These are phyloP conservation scores for Cucurbita moschata DNA, from an alignment of 306 rosid species.

Conservation along the genomic window DNA sequence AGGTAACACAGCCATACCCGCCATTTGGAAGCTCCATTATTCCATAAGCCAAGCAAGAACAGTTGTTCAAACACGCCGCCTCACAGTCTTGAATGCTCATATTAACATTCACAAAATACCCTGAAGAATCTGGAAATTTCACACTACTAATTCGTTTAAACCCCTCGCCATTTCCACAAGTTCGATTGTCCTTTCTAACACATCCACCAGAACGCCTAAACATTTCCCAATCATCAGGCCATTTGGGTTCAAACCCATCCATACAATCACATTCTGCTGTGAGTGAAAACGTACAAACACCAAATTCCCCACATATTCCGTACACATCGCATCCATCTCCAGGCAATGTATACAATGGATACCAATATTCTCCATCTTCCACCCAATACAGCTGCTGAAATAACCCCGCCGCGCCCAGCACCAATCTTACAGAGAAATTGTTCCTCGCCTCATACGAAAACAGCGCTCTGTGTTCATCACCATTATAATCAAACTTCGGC, in stretches of 20 bases:
- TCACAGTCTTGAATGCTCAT: conserved; percentile 1
- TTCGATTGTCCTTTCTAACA: neutral
- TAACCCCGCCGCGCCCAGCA: neutral
- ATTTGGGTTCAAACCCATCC: conserved; percentile 7
- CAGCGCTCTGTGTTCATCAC: conserved; percentile 7
- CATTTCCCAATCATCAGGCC: neutral
- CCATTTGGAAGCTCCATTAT: neutral
- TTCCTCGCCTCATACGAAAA: conserved; percentile 4
- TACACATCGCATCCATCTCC: conserved; percentile 27
- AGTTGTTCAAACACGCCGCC: conserved; percentile 9
- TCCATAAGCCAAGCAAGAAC: conserved; percentile 17
- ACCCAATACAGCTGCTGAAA: too few species aligned
- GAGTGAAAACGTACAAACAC: conserved; percentile 3
- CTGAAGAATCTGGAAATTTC: neutral
- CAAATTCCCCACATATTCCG: conserved; percentile 31
- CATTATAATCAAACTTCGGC: conserved; percentile 3
- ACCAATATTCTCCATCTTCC: conserved; percentile 14
- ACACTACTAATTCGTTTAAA: neutral
- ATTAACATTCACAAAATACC: neutral
- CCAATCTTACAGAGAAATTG: conserved; percentile 27
- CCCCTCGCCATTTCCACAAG: conserved; percentile 5
- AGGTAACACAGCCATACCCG: conserved; percentile 5
- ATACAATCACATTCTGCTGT: neutral
- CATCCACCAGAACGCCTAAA: neutral
- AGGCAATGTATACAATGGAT: conserved; percentile 7